phyloP scores from a whole-genome alignment of 371 early-diverging fungal genomes.

The Mortierella sp. region DNA sequence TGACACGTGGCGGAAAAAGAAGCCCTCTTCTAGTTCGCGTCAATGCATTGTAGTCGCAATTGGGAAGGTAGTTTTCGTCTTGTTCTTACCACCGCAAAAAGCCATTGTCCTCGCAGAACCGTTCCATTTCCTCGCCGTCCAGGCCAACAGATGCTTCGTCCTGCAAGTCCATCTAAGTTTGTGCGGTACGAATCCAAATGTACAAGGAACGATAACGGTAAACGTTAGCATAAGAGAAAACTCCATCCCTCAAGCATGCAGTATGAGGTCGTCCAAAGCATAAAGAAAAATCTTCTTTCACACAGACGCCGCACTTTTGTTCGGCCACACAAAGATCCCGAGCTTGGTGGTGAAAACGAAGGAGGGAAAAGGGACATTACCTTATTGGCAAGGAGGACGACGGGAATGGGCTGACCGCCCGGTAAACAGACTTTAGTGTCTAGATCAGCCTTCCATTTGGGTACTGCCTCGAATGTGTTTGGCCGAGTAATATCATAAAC shows the following conservation, averaged over 20 bases:
- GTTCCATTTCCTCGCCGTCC: constrained; percentile 64
- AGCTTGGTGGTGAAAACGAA: not conserved
- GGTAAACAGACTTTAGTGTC: constrained; percentile 74
- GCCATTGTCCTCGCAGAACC: constrained; percentile 69
- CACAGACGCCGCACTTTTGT: constrained; percentile 44
- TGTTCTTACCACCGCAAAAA: constrained; percentile 67
- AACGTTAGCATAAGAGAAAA: not conserved
- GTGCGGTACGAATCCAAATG: not conserved
- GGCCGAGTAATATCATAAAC: constrained; percentile 85
- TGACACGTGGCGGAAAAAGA: not conserved
- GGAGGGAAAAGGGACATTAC: constrained; percentile 33
- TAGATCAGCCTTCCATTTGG: constrained; percentile 80
- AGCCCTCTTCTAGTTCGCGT: not conserved
- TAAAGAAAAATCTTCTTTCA: constrained; percentile 17
- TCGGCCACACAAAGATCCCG: not conserved
- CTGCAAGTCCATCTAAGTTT: constrained; percentile 39
- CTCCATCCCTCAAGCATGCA: not conserved
- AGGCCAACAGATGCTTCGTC: constrained; percentile 22
- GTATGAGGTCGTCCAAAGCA: not conserved
- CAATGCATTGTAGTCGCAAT: too few species aligned
- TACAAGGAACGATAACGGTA: not conserved
- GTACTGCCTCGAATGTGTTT: constrained; percentile 79
- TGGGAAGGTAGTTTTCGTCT: too few species aligned
- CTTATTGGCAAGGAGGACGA: constrained; percentile 76
- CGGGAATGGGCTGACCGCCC: constrained; percentile 74